Conservation (phyloP, 192 early-diverging fungal species). For the Coemansia sp. region DNA sequence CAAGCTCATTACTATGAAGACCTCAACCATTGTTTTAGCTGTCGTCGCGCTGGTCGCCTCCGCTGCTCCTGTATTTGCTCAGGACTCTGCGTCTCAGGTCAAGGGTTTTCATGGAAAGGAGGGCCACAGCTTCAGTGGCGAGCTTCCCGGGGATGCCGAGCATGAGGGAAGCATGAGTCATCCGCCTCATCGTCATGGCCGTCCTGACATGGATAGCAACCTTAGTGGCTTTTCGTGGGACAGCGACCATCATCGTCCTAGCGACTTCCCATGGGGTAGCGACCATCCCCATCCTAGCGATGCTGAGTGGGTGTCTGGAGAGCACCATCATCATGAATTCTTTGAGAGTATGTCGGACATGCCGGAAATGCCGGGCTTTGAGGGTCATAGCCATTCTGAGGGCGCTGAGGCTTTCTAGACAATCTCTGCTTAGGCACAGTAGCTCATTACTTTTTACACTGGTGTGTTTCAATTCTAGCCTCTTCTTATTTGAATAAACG, state of each 20-base stretch:
- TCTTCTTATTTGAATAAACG: too few species aligned
- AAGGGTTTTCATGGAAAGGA: not conserved
- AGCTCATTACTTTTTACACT: too few species aligned
- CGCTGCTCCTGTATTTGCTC: slow-evolving; percentile 1
- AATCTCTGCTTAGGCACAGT: too few species aligned
- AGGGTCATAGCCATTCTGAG: not conserved
- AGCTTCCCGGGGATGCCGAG: not conserved
- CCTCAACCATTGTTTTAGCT: not conserved
- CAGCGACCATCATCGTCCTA: not conserved
- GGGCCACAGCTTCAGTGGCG: not conserved
- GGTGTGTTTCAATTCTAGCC: too few species aligned
- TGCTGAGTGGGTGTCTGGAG: not conserved
- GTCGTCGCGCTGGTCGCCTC: slow-evolving; percentile 9
- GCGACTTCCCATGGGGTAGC: not conserved
- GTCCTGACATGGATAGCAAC: not conserved
- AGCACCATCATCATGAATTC: not conserved
- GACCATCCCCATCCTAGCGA: slow-evolving; percentile 2
- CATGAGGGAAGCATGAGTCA: not conserved
- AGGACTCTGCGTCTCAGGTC: not conserved
- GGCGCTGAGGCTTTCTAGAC: not conserved
- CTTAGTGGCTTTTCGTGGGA: too few species aligned
- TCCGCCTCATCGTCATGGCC: not conserved
- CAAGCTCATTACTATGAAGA: not conserved
- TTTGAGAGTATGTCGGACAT: not conserved
- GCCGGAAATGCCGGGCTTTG: not conserved